These are phyloP conservation scores for Chytridium lagenaria DNA, from an alignment of 371 early-diverging fungal species.

Conservation along the genomic window DNA sequence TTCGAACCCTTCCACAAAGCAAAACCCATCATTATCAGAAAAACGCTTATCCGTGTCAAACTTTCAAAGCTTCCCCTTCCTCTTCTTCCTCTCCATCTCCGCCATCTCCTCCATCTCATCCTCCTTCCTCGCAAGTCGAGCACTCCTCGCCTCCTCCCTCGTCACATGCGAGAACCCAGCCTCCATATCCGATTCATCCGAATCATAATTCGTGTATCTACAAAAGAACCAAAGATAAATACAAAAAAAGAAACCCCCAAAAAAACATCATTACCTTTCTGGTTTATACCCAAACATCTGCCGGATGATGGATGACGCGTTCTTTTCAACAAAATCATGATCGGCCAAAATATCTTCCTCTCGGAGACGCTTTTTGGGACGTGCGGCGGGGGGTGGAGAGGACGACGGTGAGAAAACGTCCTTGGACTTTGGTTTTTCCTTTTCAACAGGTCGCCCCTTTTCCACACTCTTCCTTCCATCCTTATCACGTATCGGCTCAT, in stretches of 20 bases:
- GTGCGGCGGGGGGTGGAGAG: not conserved
- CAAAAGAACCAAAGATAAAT: not conserved
- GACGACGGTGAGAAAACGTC: too few species aligned
- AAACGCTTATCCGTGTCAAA: too few species aligned
- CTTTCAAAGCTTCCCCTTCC: constrained; percentile 32
- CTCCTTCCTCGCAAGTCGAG: constrained; percentile 24
- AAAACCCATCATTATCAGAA: too few species aligned
- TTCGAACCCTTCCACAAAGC: too few species aligned
- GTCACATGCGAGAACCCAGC: constrained; percentile 21
- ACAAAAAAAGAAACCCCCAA: not conserved
- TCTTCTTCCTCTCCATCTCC: constrained; percentile 23
- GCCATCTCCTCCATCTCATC: constrained; percentile 26
- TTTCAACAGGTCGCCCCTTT: too few species aligned
- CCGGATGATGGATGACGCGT: constrained; percentile 14
- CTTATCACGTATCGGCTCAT: not conserved
- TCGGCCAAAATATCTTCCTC: constrained; percentile 16
- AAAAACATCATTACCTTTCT: constrained; percentile 5
- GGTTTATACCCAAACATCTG: constrained; percentile 19
- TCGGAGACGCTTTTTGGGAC: not conserved
- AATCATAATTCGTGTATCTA: constrained; percentile 5
- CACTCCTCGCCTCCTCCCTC: constrained; percentile 24
- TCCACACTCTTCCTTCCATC: too few species aligned
- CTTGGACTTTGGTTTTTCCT: too few species aligned
- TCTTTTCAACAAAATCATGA: constrained; percentile 19
- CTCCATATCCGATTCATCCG: constrained; percentile 35